phyloP scores from a whole-genome alignment of 176 grass and related monocot genomes.

The Avena atlantica region DNA sequence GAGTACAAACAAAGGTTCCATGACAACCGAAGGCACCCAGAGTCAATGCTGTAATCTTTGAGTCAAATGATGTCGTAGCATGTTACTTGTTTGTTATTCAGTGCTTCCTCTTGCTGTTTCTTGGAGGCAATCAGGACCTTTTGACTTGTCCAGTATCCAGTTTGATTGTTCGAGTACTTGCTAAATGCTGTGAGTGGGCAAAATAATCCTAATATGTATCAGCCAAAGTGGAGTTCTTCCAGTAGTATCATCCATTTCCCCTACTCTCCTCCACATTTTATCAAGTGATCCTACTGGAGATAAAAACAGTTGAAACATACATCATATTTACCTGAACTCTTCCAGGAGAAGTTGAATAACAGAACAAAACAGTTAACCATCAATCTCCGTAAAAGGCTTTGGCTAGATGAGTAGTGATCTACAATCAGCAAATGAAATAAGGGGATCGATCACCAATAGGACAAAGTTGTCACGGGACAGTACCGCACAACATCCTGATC shows the following conservation, averaged over 20 bases:
- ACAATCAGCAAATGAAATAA: neutral
- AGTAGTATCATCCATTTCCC: neutral
- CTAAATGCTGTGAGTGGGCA: neutral
- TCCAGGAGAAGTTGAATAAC: neutral
- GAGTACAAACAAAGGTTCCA: slow-evolving; percentile 15
- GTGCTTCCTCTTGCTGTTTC: slow-evolving; percentile 12
- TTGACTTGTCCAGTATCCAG: slow-evolving; percentile 9
- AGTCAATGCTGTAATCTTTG: slow-evolving; percentile 24
- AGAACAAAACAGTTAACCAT: slow-evolving; percentile 12
- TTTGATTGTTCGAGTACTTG: slow-evolving; percentile 20
- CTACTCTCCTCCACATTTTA: neutral
- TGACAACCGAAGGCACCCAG: neutral
- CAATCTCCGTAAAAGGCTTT: neutral
- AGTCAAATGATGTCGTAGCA: neutral
- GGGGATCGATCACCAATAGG: neutral
- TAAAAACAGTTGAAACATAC: neutral
- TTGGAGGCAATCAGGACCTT: slow-evolving; percentile 6
- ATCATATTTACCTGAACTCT: slow-evolving; percentile 1
- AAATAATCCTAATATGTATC: neutral
- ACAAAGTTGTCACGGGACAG: slow-evolving; percentile 3
- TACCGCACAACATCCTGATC: neutral
- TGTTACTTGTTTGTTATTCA: neutral
- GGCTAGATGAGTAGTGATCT: slow-evolving; percentile 8
- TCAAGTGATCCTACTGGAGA: neutral
- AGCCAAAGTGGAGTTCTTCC: neutral